phyloP scores from a whole-genome alignment of 2,329 filamentous ascomycete species.

The Botrytis aclada region DNA sequence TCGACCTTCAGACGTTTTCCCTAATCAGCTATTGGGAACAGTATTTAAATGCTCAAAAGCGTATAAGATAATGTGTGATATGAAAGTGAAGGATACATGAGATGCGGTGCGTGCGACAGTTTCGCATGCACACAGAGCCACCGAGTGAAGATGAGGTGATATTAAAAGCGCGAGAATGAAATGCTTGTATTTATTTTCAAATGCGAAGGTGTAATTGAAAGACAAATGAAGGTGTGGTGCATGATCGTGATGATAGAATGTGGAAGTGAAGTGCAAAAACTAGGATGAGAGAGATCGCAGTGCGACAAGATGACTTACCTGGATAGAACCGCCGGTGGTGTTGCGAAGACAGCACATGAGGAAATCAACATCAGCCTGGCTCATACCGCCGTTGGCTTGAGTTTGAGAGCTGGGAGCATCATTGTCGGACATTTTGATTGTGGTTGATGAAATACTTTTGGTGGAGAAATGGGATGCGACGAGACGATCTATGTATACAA shows the following conservation, averaged over 20 bases:
- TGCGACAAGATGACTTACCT: constrained; percentile 23
- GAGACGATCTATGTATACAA: constrained; percentile 1
- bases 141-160: neutral
- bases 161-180: neutral
- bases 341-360: constrained; percentile 32
- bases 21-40: constrained; percentile 9
- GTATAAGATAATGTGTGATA: neutral
- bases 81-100: neutral
- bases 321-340: constrained; percentile 24
- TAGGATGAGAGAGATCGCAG: neutral
- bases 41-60: neutral
- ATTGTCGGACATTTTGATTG: constrained; percentile 13
- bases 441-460: neutral
- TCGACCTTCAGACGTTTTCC: constrained; percentile 26
- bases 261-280: neutral
- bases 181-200: neutral
- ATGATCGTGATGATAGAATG: neutral
- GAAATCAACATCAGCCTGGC: constrained; percentile 27
- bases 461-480: neutral
- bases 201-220: no score
- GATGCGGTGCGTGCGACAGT: neutral
- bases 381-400: constrained; percentile 20
- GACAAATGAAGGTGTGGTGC: neutral
- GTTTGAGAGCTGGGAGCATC: neutral
- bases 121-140: neutral